phyloP scores from a whole-genome alignment of 441 rosid genomes.

The Populus hybrid region DNA sequence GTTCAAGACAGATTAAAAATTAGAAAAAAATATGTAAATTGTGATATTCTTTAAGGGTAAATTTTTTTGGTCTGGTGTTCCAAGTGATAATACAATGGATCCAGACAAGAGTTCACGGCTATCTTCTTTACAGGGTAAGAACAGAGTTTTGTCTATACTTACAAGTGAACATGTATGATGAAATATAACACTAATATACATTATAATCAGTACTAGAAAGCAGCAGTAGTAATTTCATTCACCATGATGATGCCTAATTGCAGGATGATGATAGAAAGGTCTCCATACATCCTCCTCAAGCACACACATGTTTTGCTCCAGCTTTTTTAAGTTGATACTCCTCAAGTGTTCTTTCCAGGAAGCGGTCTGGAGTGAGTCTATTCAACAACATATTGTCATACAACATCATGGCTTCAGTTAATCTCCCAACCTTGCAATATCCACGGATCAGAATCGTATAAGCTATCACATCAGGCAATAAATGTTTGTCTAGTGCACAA shows the following conservation, averaged over 20 bases:
- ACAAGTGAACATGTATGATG: neutral
- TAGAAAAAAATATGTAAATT: neutral
- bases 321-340: neutral
- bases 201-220: neutral
- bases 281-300: neutral
- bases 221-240: neutral
- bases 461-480: conserved; percentile 51
- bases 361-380: neutral
- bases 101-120: neutral
- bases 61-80: neutral
- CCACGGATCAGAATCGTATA: conserved; percentile 43
- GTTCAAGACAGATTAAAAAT: neutral
- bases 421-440: conserved; percentile 42
- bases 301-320: neutral
- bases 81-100: neutral
- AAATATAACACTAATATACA: neutral
- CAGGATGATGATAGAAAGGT: neutral
- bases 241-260: neutral
- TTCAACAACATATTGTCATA: neutral
- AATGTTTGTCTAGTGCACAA: neutral
- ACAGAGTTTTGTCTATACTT: neutral
- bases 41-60: neutral
- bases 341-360: neutral
- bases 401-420: conserved; percentile 30
- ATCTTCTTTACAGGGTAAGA: neutral